Conservation (phyloP, 192 early-diverging fungal species). For the Pilobolus umbonatus region DNA sequence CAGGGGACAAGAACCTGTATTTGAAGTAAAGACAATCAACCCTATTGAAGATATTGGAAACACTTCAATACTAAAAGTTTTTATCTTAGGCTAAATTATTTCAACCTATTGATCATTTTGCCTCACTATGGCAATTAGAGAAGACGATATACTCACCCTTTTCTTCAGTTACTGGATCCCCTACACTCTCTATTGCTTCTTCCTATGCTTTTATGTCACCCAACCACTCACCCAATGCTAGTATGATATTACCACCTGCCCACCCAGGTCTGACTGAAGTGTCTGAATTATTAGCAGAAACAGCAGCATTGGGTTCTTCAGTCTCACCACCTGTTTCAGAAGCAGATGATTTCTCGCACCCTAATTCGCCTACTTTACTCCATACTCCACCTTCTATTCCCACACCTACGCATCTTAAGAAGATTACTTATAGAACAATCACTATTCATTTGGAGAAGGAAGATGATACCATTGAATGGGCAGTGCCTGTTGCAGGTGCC, state of each 20-base stretch:
- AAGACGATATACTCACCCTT: conserved; percentile 26
- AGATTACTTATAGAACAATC: conserved; percentile 23
- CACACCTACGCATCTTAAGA: conserved; percentile 18
- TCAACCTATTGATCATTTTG: conserved; percentile 30
- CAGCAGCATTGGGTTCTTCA: conserved; percentile 12
- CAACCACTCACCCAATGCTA: conserved; percentile 29
- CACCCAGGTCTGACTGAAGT: conserved; percentile 17
- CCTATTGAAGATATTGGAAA: not conserved
- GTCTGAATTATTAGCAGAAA: conserved; percentile 22
- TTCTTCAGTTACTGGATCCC: conserved; percentile 34
- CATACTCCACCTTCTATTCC: conserved; percentile 14
- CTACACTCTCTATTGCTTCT: conserved; percentile 33
- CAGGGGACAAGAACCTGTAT: conserved; percentile 33
- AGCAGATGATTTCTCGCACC: conserved; percentile 4
- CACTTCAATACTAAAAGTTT: not conserved
- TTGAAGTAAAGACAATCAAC: conserved; percentile 18
- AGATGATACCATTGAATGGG: conserved; percentile 25
- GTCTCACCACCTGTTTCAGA: conserved; percentile 18
- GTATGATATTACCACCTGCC: conserved; percentile 29
- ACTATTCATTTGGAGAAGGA: conserved; percentile 38
- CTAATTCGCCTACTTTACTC: conserved; percentile 15
- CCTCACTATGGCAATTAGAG: conserved; percentile 36
- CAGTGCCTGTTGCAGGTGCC: conserved; percentile 22
- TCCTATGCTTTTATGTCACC: conserved; percentile 32
- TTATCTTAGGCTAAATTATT: conserved; percentile 31